These are phyloP conservation scores for Noccaea bulbosa DNA, from an alignment of 345 rosid species.

Conservation along the genomic window DNA sequence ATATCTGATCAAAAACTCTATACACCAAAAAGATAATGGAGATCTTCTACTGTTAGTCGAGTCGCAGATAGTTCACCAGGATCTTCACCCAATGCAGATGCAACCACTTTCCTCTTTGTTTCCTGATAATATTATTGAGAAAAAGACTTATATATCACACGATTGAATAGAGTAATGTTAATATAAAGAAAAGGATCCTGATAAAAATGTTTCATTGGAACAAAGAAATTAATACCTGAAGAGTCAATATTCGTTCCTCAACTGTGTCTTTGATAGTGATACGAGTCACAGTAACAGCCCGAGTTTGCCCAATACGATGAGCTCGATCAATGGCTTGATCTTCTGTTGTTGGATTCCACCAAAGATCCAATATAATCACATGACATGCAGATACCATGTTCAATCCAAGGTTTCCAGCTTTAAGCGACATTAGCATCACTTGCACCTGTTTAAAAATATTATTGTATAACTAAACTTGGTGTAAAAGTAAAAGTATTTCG, in stretches of 20 bases:
- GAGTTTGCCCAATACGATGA: conserved; percentile 94
- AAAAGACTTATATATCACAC: not conserved
- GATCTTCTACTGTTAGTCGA: conserved; percentile 74
- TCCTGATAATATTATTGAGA: conserved; percentile 51
- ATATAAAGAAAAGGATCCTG: not conserved
- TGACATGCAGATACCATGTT: conserved; percentile 93
- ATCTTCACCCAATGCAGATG: conserved; percentile 90
- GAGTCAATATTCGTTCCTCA: conserved; percentile 75
- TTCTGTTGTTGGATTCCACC: conserved; percentile 91
- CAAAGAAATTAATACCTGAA: conserved; percentile 58
- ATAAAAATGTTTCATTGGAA: not conserved
- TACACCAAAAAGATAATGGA: conserved; percentile 59
- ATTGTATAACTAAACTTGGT: too few species aligned
- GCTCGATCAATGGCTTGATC: conserved; percentile 62
- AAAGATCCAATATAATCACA: conserved; percentile 84
- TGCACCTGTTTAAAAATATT: conserved; percentile 49
- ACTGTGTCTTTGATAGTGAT: conserved; percentile 71
- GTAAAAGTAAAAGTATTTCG: too few species aligned
- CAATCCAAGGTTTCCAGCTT: conserved; percentile 94
- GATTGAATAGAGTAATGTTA: not conserved
- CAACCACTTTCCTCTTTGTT: conserved; percentile 80
- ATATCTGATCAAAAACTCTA: conserved; percentile 13
- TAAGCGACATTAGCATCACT: conserved; percentile 86
- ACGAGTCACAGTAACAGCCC: conserved; percentile 74
- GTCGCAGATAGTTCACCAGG: conserved; percentile 59